Conservation (phyloP, 106 monocot species). For the Cymbidium sinense region DNA sequence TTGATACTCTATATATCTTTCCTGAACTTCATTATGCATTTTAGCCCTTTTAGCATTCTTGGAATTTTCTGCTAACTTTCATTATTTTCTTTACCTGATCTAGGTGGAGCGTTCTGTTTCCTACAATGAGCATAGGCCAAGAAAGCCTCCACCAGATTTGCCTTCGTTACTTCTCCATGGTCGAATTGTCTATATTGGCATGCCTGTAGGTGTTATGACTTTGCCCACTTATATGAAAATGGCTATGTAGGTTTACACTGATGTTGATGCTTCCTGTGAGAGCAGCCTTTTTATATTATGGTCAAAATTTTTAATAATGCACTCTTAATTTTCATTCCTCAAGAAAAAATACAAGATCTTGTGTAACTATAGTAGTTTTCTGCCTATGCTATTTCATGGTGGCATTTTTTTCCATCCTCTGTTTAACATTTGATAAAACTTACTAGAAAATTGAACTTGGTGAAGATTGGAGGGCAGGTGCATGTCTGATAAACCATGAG, state of each 20-base stretch:
- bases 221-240: not conserved
- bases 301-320: not conserved
- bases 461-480: not conserved
- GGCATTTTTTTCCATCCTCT: not conserved
- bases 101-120: conserved; percentile 85
- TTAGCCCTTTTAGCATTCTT: not conserved
- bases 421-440: not conserved
- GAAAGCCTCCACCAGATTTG: conserved; percentile 90
- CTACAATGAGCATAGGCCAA: conserved; percentile 84
- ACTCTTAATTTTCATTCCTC: not conserved
- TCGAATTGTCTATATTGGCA: conserved; percentile 80
- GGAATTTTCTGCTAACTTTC: not conserved
- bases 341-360: not conserved
- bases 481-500: not conserved
- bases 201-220: conserved; percentile 62
- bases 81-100: not conserved
- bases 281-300: not conserved
- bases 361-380: not conserved
- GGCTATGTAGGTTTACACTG: not conserved
- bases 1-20: not conserved
- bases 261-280: not conserved
- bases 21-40: not conserved
- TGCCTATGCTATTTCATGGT: not conserved
- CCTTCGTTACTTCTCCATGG: conserved; percentile 84
- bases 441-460: not conserved